Conservation (phyloP, 495 filamentous ascomycete genomes). For the Paragyromitra xinjiangensis region DNA sequence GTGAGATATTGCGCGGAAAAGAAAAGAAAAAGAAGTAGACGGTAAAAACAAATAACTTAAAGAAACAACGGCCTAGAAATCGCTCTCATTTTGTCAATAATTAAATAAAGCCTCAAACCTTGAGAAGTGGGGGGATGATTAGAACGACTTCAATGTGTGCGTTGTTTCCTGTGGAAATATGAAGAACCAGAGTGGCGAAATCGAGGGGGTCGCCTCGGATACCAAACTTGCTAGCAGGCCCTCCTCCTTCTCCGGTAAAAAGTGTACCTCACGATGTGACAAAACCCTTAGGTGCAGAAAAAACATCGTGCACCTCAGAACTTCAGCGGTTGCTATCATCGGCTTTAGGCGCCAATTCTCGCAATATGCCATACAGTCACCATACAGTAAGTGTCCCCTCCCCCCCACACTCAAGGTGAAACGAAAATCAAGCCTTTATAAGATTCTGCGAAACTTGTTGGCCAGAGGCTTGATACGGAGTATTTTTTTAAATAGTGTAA, state of each 20-base stretch:
- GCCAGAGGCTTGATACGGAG: background rate
- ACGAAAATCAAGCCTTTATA: constrained; percentile 36
- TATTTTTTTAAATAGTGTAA: constrained; percentile 6
- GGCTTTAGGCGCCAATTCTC: constrained; percentile 32
- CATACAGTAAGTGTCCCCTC: background rate
- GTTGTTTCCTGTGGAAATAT: constrained; percentile 36
- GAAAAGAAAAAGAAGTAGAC: constrained; percentile 22
- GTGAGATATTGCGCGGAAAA: constrained; percentile 40
- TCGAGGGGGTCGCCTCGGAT: constrained; percentile 43
- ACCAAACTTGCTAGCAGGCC: constrained; percentile 39
- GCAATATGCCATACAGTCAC: background rate
- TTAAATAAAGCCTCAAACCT: constrained; percentile 38
- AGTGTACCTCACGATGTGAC: constrained; percentile 38
- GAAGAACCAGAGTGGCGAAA: constrained; percentile 40
- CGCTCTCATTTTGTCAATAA: constrained; percentile 19
- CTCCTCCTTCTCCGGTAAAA: constrained; percentile 28
- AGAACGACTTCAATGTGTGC: constrained; percentile 28
- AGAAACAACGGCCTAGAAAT: constrained; percentile 35
- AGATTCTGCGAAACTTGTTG: constrained; percentile 24
- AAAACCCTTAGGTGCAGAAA: constrained; percentile 34
- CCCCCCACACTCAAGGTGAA: constrained; percentile 23
- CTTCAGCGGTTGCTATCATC: constrained; percentile 28
- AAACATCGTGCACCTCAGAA: constrained; percentile 7
- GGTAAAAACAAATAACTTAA: constrained; percentile 46
- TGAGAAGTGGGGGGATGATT: constrained; percentile 27